A percentile compares a stretch with the other conserved stretches of the same genome.
Conservation (phyloP, 2,329 filamentous ascomycete genomes). For the Botrytis deweyae region DNA sequence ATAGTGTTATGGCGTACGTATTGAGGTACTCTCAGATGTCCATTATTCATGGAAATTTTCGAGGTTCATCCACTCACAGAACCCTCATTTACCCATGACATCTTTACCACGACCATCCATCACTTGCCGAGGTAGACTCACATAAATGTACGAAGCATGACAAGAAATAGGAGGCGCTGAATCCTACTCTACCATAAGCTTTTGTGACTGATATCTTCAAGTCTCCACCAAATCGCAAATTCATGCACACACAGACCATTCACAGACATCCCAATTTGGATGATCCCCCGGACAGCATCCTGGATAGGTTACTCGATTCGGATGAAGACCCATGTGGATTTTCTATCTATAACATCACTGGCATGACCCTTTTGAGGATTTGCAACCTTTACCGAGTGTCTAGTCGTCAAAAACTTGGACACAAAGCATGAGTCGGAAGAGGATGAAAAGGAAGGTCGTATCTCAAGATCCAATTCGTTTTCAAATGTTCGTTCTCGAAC, state of each 20-base stretch:
- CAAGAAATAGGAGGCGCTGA: slow-evolving; percentile 1
- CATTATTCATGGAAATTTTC: background rate
- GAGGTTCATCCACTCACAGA: background rate
- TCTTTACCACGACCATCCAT: background rate
- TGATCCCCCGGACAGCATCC: slow-evolving; percentile 11
- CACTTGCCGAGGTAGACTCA: background rate
- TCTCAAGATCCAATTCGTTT: background rate
- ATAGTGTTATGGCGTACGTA: background rate
- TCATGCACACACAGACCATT: slow-evolving; percentile 15
- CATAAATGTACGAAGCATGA: background rate
- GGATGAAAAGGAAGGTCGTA: slow-evolving; percentile 17
- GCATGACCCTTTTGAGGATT: background rate
- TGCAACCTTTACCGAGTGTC: slow-evolving; percentile 5
- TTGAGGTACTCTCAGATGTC: background rate
- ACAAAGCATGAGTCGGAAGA: slow-evolving; percentile 1
- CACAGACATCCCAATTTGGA: slow-evolving; percentile 11
- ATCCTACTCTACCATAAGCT: slow-evolving; percentile 1
- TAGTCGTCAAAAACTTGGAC: background rate
- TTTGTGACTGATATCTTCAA: background rate
- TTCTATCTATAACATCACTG: slow-evolving; percentile 12
- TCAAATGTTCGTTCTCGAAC: background rate
- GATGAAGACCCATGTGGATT: slow-evolving; percentile 4
- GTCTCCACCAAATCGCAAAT: background rate
- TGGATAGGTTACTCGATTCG: slow-evolving; percentile 3
- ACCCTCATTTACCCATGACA: background rate